These are phyloP conservation scores for Nidularia pulvinata DNA, from an alignment of 768 basidiomycete species.

Conservation along the genomic window DNA sequence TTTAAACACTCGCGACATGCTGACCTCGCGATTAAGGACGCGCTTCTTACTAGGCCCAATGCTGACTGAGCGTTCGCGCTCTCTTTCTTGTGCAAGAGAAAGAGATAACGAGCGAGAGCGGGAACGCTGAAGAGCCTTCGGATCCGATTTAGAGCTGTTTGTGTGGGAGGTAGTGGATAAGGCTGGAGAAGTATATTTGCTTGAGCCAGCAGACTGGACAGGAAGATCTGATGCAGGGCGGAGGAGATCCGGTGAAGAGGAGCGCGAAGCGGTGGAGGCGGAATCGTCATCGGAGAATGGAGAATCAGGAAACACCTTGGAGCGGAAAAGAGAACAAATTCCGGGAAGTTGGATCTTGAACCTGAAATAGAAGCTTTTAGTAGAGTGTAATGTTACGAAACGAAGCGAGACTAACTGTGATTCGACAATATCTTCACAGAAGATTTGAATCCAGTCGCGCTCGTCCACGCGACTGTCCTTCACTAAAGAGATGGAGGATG, in stretches of 20 bases:
- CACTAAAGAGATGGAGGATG: constrained; percentile 5
- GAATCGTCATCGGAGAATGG: constrained; percentile 50
- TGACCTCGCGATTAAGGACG: constrained; percentile 67
- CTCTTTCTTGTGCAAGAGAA: constrained; percentile 66
- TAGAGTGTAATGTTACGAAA: neutral
- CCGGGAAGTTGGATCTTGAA: constrained; percentile 55
- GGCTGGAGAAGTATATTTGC: constrained; percentile 13
- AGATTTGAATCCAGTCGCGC: constrained; percentile 75
- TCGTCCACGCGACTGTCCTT: constrained; percentile 19
- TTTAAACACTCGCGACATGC: constrained; percentile 76
- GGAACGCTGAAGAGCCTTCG: constrained; percentile 26
- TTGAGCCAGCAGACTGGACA: neutral
- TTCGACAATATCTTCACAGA: constrained; percentile 69
- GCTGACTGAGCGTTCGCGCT: constrained; percentile 31
- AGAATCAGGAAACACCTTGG: constrained; percentile 68
- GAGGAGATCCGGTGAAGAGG: constrained; percentile 21
- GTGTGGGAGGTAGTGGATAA: constrained; percentile 13
- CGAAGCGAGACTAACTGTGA: constrained; percentile 41
- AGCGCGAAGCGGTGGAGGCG: constrained; percentile 23
- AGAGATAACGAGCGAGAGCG: constrained; percentile 67
- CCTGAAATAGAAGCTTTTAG: constrained; percentile 26
- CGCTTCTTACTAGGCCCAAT: constrained; percentile 41
- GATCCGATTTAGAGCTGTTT: constrained; percentile 6
- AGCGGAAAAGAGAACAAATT: constrained; percentile 54
- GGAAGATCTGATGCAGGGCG: neutral